phyloP scores from a whole-genome alignment of 208 protist genomes.

The Crithidia bombi region DNA sequence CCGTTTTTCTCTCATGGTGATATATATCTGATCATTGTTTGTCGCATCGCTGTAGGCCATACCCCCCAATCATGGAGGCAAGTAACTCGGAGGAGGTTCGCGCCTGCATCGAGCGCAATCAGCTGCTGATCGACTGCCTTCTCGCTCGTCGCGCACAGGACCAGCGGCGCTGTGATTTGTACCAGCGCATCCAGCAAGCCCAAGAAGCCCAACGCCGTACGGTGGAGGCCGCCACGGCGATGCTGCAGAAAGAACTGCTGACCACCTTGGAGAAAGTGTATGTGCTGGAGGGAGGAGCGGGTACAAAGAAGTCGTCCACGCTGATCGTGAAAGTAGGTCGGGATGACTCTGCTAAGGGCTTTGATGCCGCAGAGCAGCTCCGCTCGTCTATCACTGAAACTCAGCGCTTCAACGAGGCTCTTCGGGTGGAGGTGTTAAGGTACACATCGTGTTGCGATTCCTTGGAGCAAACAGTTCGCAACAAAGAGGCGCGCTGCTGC shows the following conservation, averaged over 20 bases:
- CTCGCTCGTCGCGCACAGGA: slow-evolving; percentile 10
- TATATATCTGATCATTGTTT: too few relatives aligned
- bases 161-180: slow-evolving; percentile 13
- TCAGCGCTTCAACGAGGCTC: slow-evolving; percentile 15
- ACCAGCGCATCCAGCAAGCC: slow-evolving; percentile 1
- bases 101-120: neutral
- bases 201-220: neutral
- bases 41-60: too few relatives aligned
- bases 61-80: neutral
- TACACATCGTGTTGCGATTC: neutral
- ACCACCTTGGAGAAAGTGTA: neutral
- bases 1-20: too few relatives aligned
- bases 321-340: too few relatives aligned
- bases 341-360: neutral
- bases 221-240: neutral
- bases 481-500: slow-evolving; percentile 5
- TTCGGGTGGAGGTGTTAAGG: neutral
- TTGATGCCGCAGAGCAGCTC: slow-evolving; percentile 7
- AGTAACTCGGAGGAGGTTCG: neutral
- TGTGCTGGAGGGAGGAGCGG: neutral
- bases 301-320: too few relatives aligned
- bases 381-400: slow-evolving; percentile 1
- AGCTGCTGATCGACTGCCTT: slow-evolving; percentile 3
- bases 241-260: neutral
- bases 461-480: neutral